Conservation (phyloP, 2,329 filamentous ascomycete species). For the Fusarium domesticum region DNA sequence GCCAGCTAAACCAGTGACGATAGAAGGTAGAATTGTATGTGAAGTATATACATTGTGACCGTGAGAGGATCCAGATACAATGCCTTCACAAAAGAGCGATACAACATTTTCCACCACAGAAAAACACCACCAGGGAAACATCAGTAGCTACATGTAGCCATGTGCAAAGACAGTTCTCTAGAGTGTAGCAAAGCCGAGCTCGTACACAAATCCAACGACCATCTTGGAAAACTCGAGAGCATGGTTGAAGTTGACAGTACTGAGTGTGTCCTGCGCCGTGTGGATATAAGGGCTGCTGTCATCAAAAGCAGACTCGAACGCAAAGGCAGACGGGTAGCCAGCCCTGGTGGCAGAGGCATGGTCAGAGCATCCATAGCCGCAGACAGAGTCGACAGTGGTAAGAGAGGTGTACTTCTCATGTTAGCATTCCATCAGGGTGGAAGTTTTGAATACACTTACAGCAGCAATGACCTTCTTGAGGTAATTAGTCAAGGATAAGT, state of each 20-base stretch:
- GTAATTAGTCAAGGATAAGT: conserved; percentile 36
- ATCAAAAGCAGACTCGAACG: conserved; percentile 60
- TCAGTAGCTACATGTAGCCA: too few relatives aligned
- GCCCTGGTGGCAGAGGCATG: conserved; percentile 61
- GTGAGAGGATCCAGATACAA: too few relatives aligned
- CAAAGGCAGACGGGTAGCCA: conserved; percentile 63
- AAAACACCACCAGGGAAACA: too few relatives aligned
- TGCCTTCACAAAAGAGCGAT: too few relatives aligned
- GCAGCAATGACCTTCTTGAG: conserved; percentile 37
- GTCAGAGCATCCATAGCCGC: conserved; percentile 62
- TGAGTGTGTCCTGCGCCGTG: conserved; percentile 67
- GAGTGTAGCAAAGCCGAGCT: conserved; percentile 32
- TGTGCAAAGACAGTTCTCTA: background rate
- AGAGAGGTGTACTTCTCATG: conserved; percentile 32
- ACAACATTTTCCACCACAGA: too few relatives aligned
- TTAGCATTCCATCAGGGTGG: background rate
- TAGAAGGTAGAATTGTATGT: too few relatives aligned
- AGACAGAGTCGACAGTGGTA: conserved; percentile 46
- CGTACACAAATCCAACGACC: conserved; percentile 47
- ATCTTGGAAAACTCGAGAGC: conserved; percentile 61
- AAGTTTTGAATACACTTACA: conserved; percentile 8
- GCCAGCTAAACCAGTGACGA: too few relatives aligned
- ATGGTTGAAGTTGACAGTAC: conserved; percentile 64
- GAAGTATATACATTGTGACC: too few relatives aligned
- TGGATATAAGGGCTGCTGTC: conserved; percentile 69